Evolutionary conservation across 768 basidiomycete species (phyloP), one percentile per base, ranked within the genome.

Genomic region (Filobasidium floriforme): DNA sequence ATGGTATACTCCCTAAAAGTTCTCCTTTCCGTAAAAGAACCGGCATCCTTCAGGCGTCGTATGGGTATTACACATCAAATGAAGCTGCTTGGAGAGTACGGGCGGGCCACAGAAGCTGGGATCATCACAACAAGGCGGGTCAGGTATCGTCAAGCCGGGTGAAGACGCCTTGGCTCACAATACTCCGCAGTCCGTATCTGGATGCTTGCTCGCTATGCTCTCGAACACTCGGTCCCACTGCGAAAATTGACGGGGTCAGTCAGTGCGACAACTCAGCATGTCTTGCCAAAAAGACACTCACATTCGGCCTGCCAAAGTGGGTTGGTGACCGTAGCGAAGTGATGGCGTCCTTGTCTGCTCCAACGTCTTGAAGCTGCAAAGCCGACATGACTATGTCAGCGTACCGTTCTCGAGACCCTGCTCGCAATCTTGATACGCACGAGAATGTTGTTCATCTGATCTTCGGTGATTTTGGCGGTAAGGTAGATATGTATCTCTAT

Each of bases 401-500:
- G 9, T 12, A 26, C 5, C 40, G n/a, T 60, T 11, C 28, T 4
- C 26, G 28, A 43, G 52, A n/a, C n/a, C n/a, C n/a, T n/a, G n/a
- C n/a, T n/a, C n/a, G n/a, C n/a, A n/a, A n/a, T n/a, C n/a, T n/a
- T n/a, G n/a, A n/a, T 43, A 78, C 83, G 69, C 67, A 88, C 89
- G 62, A 92, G 84, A 77, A 96, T 93, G 75, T 94, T 96, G 80
- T 87, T 89, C 84, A 93, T 85, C 70, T 97, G 91, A 74, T 92
- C 90, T 68, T 92, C 89, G 80, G 89, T 88, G 73, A 97, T 84
- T 81, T 85, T 89, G 41, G 88, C 89, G 0, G 92, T 96, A 24
- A 97, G 85, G 77, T 94, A 92, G 71, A 79, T 64, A 91, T 93
- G 80, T 75, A 94, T 93, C 81, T 96, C 92, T 69, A 93, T 93